Conservation (phyloP, 805 yeast species). For the Spathaspora arborariae region DNA sequence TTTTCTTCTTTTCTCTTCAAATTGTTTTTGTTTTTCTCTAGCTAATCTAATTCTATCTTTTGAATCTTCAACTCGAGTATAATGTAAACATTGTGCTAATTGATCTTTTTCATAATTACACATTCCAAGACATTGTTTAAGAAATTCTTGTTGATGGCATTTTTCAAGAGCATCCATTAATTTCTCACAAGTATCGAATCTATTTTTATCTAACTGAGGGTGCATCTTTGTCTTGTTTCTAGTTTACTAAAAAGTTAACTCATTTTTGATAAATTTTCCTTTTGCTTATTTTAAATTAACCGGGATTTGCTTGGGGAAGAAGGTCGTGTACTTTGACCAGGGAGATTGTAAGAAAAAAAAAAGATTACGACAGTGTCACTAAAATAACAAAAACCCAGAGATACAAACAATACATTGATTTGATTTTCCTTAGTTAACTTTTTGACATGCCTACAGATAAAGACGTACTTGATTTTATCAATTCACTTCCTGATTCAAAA, state of each 20-base stretch:
- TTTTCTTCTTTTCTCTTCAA: slow-evolving; percentile 55
- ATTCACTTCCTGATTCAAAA: slow-evolving; percentile 66
- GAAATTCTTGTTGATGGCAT: slow-evolving; percentile 71
- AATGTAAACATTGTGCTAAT: slow-evolving; percentile 73
- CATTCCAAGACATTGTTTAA: slow-evolving; percentile 70
- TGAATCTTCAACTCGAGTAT: slow-evolving; percentile 63
- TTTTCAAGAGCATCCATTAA: slow-evolving; percentile 84
- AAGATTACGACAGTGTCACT: background rate
- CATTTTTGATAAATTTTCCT: background rate
- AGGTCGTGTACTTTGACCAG: background rate
- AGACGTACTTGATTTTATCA: slow-evolving; percentile 76
- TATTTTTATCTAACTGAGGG: slow-evolving; percentile 41
- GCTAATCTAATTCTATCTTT: slow-evolving; percentile 52
- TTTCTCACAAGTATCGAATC: slow-evolving; percentile 61
- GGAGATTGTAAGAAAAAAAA: too few species aligned
- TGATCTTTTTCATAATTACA: slow-evolving; percentile 85
- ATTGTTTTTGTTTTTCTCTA: slow-evolving; percentile 50
- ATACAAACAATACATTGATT: background rate
- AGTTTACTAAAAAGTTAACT: background rate
- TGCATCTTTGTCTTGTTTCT: slow-evolving; percentile 26
- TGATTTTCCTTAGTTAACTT: background rate
- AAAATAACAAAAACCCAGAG: background rate
- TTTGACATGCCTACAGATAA: slow-evolving; percentile 26
- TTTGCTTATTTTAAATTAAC: background rate
- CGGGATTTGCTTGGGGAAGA: slow-evolving; percentile 1